A percentile compares a stretch with the other conserved stretches of the same genome.
These are phyloP conservation scores for Truncatella angustata DNA, from an alignment of 2,329 filamentous ascomycete genomes.

Conservation along the genomic window DNA sequence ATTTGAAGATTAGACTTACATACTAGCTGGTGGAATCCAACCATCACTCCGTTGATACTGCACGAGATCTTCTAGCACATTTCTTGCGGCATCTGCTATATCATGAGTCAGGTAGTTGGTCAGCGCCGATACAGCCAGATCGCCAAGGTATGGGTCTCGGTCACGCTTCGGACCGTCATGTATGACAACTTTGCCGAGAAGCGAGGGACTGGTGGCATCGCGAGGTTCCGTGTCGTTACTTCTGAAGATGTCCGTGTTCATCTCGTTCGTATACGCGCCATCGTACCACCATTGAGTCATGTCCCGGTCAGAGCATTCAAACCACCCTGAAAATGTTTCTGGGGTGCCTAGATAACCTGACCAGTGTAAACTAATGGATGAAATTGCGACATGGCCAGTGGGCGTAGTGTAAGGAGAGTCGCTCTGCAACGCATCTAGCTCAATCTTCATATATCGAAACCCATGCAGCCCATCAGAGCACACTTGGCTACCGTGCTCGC, in stretches of 20 bases:
- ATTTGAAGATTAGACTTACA: conserved; percentile 29
- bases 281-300: conserved; percentile 54
- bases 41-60: conserved; percentile 48
- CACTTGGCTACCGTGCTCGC: conserved; percentile 39
- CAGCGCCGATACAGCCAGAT: conserved; percentile 46
- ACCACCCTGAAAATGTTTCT: conserved; percentile 48
- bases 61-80: conserved; percentile 49
- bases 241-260: conserved; percentile 44
- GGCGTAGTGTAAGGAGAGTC: conserved; percentile 44
- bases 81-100: conserved; percentile 36
- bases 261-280: conserved; percentile 50
- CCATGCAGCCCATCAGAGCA: conserved; percentile 53
- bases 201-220: conserved; percentile 37
- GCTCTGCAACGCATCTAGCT: conserved; percentile 39
- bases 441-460: conserved; percentile 50
- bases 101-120: conserved; percentile 48
- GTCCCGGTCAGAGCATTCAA: conserved; percentile 48
- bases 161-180: conserved; percentile 52
- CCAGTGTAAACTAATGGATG: conserved; percentile 39
- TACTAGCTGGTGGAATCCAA: conserved; percentile 54
- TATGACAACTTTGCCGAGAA: conserved; percentile 45
- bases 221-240: conserved; percentile 49
- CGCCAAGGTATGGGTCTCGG: conserved; percentile 52
- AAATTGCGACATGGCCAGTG: conserved; percentile 41
- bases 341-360: conserved; percentile 45